Evolutionary conservation across 78 protist genomes (phyloP).

Genomic region (Dictyostelium discoideum): dicty_2.7 NC_007088.5:6462501-6463000

Average conservation of each 20-base stretch:
- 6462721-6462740: neutral
- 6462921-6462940: conserved; percentile 6
- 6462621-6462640: conserved; percentile 50
- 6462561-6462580: neutral
- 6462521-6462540: too few relatives aligned
- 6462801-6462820: too few relatives aligned
- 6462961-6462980: conserved; percentile 39
- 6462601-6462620: conserved; percentile 72
- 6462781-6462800: neutral
- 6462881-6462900: too few relatives aligned
- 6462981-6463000: conserved; percentile 19
- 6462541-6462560: too few relatives aligned
- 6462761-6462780: neutral
- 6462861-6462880: neutral
- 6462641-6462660: conserved; percentile 54
- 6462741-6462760: neutral
- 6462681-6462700: neutral
- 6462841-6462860: too few relatives aligned
- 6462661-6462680: neutral
- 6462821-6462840: too few relatives aligned
- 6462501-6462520: neutral
- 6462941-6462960: conserved; percentile 65
- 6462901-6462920: too few relatives aligned
- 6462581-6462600: conserved; percentile 50
- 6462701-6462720: neutral